A percentile compares a stretch with the other conserved stretches of the same genome.
Evolutionary conservation across 2,329 filamentous ascomycete genomes (phyloP).

Genomic region (Aspergillus sp.): DNA sequence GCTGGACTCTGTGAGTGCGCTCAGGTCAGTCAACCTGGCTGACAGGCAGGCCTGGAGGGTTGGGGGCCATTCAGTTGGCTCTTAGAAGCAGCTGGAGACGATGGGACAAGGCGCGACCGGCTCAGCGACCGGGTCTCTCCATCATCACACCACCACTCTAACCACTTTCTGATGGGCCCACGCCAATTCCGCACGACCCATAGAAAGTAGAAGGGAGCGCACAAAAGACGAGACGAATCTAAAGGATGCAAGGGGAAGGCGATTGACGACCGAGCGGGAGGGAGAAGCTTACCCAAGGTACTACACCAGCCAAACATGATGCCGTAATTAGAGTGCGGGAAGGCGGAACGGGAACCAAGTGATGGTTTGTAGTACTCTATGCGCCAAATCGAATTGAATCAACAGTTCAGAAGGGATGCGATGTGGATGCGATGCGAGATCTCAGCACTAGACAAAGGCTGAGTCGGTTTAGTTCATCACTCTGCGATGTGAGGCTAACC

Average conservation of each 20-base stretch:
- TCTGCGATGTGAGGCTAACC: not conserved
- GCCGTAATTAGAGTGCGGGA: not conserved
- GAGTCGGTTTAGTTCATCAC: not conserved
- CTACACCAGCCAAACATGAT: conserved; percentile 40
- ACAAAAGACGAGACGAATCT: not conserved
- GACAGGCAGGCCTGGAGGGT: not conserved
- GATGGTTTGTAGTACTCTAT: not conserved
- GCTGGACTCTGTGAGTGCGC: not conserved
- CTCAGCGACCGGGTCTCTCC: not conserved
- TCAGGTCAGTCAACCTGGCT: not conserved
- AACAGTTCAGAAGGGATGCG: not conserved
- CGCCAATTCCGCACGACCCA: not conserved
- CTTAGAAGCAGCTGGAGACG: not conserved
- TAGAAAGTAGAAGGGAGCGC: not conserved
- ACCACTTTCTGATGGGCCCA: not conserved
- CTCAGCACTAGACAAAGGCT: not conserved
- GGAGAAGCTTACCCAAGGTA: conserved; percentile 32
- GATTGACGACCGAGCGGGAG: not conserved
- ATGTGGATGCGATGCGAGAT: not conserved
- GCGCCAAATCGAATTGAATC: not conserved
- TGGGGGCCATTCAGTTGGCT: not conserved
- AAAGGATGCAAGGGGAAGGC: not conserved
- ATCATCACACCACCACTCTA: not conserved
- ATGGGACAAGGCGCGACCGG: not conserved
- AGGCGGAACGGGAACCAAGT: not conserved